phyloP scores from a whole-genome alignment of 371 early-diverging fungal species.

The Syncephalastrum sp. region DNA sequence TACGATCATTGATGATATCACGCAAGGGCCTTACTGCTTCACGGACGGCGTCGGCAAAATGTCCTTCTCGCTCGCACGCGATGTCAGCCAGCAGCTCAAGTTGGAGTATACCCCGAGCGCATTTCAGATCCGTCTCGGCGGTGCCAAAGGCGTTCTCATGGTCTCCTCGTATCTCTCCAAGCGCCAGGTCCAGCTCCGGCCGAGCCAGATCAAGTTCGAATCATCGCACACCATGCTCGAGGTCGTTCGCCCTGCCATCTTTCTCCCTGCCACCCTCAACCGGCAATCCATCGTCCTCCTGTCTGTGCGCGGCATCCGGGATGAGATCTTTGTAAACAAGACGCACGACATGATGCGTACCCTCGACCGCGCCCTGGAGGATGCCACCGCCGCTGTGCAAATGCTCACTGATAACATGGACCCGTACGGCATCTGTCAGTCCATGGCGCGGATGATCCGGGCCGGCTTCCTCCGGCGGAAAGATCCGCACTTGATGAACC shows the following conservation, averaged over 20 bases:
- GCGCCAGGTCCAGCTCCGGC: conserved; percentile 48
- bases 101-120: conserved; percentile 62
- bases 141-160: conserved; percentile 77
- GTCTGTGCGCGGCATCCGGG: conserved; percentile 59
- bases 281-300: conserved; percentile 70
- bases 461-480: conserved; percentile 56
- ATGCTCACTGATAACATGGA: conserved; percentile 50
- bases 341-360: conserved; percentile 43
- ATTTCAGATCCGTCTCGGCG: conserved; percentile 78
- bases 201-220: conserved; percentile 69
- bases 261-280: conserved; percentile 64
- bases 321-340: conserved; percentile 47
- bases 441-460: conserved; percentile 53
- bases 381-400: conserved; percentile 42
- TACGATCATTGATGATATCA: conserved; percentile 55
- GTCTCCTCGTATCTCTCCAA: conserved; percentile 20
- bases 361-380: conserved; percentile 39
- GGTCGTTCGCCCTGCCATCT: conserved; percentile 53
- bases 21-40: conserved; percentile 55
- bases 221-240: conserved; percentile 59
- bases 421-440: conserved; percentile 29
- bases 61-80: conserved; percentile 44
- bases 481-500: conserved; percentile 60
- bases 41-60: conserved; percentile 86
- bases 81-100: conserved; percentile 48